Conservation (phyloP, 2,329 filamentous ascomycete species). For the Paecilomyces dactylethromorphus region DNA sequence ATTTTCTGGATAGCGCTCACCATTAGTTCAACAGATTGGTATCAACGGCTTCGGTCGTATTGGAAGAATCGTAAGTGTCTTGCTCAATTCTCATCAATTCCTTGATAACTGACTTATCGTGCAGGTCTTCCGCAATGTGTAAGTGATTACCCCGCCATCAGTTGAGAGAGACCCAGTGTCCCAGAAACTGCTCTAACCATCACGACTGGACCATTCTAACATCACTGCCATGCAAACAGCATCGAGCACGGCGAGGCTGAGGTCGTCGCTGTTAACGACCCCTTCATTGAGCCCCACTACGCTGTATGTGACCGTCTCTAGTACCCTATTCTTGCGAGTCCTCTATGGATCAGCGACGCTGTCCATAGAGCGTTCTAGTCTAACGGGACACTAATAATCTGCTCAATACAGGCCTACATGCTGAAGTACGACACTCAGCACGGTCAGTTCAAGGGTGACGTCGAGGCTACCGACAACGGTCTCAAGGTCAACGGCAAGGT, state of each 20-base stretch:
- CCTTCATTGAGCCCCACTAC: constrained; percentile 97
- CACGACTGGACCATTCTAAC: not conserved
- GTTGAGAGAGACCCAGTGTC: not conserved
- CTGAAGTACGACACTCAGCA: constrained; percentile 99
- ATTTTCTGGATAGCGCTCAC: constrained; percentile 20
- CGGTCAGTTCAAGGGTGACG: constrained; percentile 89
- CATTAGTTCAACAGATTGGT: constrained; percentile 67
- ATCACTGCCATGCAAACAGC: constrained; percentile 33
- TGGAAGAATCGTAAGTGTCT: constrained; percentile 68
- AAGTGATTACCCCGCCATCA: constrained; percentile 30
- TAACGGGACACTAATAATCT: constrained; percentile 5
- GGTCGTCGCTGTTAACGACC: constrained; percentile 96
- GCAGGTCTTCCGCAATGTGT: constrained; percentile 91
- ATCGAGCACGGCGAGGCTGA: constrained; percentile 83
- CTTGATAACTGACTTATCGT: constrained; percentile 16
- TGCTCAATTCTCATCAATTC: not conserved
- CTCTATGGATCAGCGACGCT: not conserved
- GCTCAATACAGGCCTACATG: constrained; percentile 78
- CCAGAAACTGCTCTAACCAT: not conserved
- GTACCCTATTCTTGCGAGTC: too few species aligned
- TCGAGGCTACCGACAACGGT: constrained; percentile 65
- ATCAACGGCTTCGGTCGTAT: constrained; percentile 99
- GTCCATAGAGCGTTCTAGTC: not conserved
- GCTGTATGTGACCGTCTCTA: constrained; percentile 63
- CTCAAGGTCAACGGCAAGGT: constrained; percentile 90